These are phyloP conservation scores for Phytophthora macrochlamydospora DNA, from an alignment of 352 stramenopile species.

Conservation along the genomic window DNA sequence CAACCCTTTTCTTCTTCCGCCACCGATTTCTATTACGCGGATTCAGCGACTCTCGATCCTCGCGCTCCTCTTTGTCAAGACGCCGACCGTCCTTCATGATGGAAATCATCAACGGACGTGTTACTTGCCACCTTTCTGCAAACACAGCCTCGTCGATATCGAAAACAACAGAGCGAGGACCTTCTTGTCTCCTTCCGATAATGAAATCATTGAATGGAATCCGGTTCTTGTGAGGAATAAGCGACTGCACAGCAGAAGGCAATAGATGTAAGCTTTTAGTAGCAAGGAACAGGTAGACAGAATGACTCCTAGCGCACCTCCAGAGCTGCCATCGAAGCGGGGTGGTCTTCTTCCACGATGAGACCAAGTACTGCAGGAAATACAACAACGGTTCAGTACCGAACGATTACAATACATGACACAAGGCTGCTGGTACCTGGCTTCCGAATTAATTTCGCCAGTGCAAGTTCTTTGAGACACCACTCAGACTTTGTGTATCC, in stretches of 20 bases:
- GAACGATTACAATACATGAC: background rate
- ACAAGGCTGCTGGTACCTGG: conserved; percentile 32
- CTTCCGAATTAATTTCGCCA: conserved; percentile 75
- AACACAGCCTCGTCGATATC: conserved; percentile 59
- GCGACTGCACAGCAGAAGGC: conserved; percentile 21
- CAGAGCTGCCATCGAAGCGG: conserved; percentile 37
- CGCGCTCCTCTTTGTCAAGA: conserved; percentile 44
- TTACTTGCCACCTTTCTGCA: conserved; percentile 44
- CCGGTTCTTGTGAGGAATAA: conserved; percentile 51
- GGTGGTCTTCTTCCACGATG: conserved; percentile 55
- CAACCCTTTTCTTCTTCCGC: conserved; percentile 2
- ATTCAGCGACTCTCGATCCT: conserved; percentile 26
- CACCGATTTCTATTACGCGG: conserved; percentile 16
- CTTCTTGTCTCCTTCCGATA: conserved; percentile 29
- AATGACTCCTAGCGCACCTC: conserved; percentile 25
- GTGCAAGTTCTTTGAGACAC: conserved; percentile 83
- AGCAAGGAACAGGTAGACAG: background rate
- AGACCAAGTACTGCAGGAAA: conserved; percentile 45
- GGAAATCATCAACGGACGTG: conserved; percentile 51
- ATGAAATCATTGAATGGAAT: conserved; percentile 70
- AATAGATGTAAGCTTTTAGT: background rate
- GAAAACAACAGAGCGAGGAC: conserved; percentile 44
- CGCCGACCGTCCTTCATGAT: conserved; percentile 53
- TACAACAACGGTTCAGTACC: conserved; percentile 9
- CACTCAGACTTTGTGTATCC: conserved; percentile 78